A percentile compares a stretch with the other conserved stretches of the same genome.
These are phyloP conservation scores for Phragmites australis DNA, from an alignment of 176 grass and related monocot species.

Conservation along the genomic window DNA sequence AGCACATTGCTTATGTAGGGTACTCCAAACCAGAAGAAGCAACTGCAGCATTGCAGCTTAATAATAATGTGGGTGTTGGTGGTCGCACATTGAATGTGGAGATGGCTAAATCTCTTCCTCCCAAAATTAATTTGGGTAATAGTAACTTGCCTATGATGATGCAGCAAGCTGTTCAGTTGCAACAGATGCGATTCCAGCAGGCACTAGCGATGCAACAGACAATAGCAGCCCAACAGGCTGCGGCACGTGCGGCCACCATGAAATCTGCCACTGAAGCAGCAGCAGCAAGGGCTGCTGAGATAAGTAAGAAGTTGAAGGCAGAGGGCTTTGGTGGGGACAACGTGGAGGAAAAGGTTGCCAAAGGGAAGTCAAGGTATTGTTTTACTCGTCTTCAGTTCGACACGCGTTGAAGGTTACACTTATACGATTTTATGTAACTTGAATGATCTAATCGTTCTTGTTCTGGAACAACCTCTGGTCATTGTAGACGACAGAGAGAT, in stretches of 20 bases:
- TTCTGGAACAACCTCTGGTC: background rate
- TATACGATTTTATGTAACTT: conserved; percentile 3
- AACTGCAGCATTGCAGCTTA: conserved; percentile 67
- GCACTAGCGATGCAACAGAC: conserved; percentile 84
- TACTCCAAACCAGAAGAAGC: conserved; percentile 90
- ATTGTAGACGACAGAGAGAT: background rate
- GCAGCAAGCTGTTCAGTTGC: conserved; percentile 94
- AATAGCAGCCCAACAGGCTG: conserved; percentile 75
- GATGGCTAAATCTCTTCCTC: conserved; percentile 91
- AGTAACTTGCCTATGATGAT: conserved; percentile 82
- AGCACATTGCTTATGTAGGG: conserved; percentile 85
- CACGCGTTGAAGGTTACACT: background rate
- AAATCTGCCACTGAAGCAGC: conserved; percentile 97
- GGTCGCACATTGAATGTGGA: conserved; percentile 91
- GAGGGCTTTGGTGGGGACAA: conserved; percentile 58
- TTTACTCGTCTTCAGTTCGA: conserved; percentile 1
- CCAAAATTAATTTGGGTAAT: conserved; percentile 59
- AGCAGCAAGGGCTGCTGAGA: conserved; percentile 90
- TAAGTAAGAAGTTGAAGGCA: conserved; percentile 91
- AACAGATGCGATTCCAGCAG: conserved; percentile 98
- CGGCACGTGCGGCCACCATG: conserved; percentile 83
- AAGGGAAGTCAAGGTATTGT: conserved; percentile 66
- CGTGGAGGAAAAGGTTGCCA: conserved; percentile 55
- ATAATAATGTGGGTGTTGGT: conserved; percentile 83
- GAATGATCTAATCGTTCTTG: background rate